A percentile compares a stretch with the other conserved stretches of the same genome.
phyloP scores from a whole-genome alignment of 164 flowering plant genomes.

The Paratinospora sagittata region DNA sequence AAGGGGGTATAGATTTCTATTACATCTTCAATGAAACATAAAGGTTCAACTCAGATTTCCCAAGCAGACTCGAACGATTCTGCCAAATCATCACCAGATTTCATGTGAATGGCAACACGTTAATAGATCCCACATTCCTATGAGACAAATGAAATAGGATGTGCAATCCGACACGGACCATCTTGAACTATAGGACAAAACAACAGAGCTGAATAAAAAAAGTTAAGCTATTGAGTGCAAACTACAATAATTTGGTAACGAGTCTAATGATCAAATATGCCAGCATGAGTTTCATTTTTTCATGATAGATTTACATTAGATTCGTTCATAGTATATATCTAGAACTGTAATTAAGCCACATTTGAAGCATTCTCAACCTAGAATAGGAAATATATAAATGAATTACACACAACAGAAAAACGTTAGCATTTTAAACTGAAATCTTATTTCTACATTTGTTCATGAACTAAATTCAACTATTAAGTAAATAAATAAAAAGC shows the following conservation, averaged over 20 bases:
- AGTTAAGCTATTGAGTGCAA: too few species aligned
- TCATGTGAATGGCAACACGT: not conserved
- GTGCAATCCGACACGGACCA: not conserved
- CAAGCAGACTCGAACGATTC: not conserved
- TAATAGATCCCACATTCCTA: not conserved
- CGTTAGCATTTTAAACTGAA: not conserved
- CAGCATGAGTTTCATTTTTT: not conserved
- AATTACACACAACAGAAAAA: not conserved
- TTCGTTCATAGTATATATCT: not conserved
- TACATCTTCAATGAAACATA: not conserved
- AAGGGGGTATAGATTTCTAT: too few species aligned
- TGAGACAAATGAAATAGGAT: not conserved
- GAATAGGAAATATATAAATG: not conserved
- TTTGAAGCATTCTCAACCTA: not conserved
- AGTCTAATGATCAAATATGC: not conserved
- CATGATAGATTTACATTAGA: not conserved
- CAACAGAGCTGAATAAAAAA: too few species aligned
- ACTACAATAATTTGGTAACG: not conserved
- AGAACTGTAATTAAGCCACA: not conserved
- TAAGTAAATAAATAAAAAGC: not conserved
- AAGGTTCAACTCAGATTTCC: not conserved
- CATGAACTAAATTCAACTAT: not conserved
- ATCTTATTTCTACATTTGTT: not conserved
- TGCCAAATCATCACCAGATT: not conserved
- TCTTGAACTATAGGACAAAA: too few species aligned